Evolutionary conservation across 495 filamentous ascomycete genomes (phyloP).

Genomic region (Geopyxis carbonaria): DNA sequence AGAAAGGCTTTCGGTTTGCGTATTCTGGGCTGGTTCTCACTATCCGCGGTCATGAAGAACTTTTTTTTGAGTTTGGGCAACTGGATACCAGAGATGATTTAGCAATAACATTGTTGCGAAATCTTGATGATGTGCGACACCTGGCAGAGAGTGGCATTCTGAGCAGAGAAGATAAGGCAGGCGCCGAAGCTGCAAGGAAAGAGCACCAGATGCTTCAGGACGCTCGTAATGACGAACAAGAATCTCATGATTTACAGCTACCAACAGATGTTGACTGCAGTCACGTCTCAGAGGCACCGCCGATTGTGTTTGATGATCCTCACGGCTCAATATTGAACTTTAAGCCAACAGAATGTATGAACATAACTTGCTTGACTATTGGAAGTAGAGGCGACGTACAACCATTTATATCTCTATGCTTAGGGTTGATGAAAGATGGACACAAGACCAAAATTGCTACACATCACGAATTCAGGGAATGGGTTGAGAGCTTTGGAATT

Average conservation of each 20-base stretch:
- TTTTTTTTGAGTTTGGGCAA: conserved; percentile 86
- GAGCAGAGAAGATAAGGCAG: conserved; percentile 48
- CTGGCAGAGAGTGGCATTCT: conserved; percentile 55
- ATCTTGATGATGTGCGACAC: conserved; percentile 53
- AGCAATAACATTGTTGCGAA: conserved; percentile 57
- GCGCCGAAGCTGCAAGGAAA: conserved; percentile 58
- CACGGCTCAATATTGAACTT: conserved; percentile 87
- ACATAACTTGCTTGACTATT: conserved; percentile 88
- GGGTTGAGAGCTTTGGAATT: conserved; percentile 83
- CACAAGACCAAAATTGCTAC: conserved; percentile 81
- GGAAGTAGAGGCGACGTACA: conserved; percentile 93
- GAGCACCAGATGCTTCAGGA: conserved; percentile 71
- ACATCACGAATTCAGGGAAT: conserved; percentile 72
- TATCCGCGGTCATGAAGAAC: conserved; percentile 82
- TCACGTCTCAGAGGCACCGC: conserved; percentile 34
- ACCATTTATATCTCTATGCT: conserved; percentile 92
- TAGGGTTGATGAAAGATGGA: conserved; percentile 72
- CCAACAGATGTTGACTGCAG: conserved; percentile 26
- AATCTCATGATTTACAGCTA: conserved; percentile 35
- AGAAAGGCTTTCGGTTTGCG: conserved; percentile 85
- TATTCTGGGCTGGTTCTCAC: conserved; percentile 84
- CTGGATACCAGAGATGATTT: conserved; percentile 74
- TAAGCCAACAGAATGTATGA: conserved; percentile 65
- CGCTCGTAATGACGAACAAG: conserved; percentile 33
- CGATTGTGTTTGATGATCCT: conserved; percentile 83